Evolutionary conservation across 768 basidiomycete genomes (phyloP).

Genomic region (Chalciporus sphaerocephalus): DNA sequence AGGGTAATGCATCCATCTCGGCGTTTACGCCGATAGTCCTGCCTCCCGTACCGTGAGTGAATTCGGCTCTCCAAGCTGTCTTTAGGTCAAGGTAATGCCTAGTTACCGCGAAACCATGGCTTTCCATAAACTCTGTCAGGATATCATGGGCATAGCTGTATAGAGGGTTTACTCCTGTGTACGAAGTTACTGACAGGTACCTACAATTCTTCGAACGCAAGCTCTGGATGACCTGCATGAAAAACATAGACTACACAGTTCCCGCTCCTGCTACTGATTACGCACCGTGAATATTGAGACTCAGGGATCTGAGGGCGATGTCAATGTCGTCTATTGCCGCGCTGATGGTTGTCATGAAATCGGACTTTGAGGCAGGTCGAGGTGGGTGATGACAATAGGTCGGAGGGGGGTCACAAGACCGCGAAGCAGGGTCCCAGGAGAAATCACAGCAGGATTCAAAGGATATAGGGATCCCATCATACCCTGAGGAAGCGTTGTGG

Average conservation of each 20-base stretch:
- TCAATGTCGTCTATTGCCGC: conserved; percentile 47
- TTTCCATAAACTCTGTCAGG: conserved; percentile 62
- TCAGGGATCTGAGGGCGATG: conserved; percentile 54
- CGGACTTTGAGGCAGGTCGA: conserved; percentile 20
- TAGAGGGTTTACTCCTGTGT: conserved; percentile 5
- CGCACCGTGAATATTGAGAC: conserved; percentile 70
- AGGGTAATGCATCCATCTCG: conserved; percentile 65
- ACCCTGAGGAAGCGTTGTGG: conserved; percentile 1
- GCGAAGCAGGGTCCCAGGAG: conserved; percentile 26
- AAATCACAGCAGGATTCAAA: conserved; percentile 45
- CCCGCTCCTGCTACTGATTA: not conserved
- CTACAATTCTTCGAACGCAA: conserved; percentile 61
- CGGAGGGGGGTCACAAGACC: conserved; percentile 36
- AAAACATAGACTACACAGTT: conserved; percentile 7
- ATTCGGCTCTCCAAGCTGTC: conserved; percentile 80
- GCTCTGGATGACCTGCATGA: conserved; percentile 62
- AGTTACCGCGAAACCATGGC: conserved; percentile 67
- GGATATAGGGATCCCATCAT: conserved; percentile 24
- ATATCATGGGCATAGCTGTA: conserved; percentile 67
- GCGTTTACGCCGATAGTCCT: conserved; percentile 74
- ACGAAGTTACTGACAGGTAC: conserved; percentile 17
- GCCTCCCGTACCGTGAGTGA: conserved; percentile 52
- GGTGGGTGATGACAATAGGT: conserved; percentile 33
- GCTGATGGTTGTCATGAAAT: conserved; percentile 53
- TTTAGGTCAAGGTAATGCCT: conserved; percentile 63